Evolutionary conservation across 2,329 filamentous ascomycete species (phyloP), one percentile per base, ranked within the genome.

Genomic region (Xylaria sp.): DNA sequence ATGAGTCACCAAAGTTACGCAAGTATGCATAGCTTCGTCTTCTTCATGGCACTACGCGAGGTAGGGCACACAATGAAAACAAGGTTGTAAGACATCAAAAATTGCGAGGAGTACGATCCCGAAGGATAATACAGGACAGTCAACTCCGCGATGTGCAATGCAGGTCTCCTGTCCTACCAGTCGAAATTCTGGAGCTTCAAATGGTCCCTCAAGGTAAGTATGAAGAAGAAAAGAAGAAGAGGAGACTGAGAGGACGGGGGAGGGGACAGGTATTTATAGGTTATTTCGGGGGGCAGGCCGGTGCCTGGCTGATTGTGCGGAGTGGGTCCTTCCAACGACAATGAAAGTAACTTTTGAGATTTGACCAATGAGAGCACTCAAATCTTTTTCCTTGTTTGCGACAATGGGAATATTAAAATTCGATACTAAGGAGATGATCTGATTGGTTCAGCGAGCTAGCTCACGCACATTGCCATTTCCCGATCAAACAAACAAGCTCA

Each of bases 141-240:
- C 75, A 79, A 82, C 82, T 79, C 83, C 83, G 80, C 83, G 82
- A 76, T 83, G 83, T 86, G 83, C 83, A 83, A 85, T 85, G 83
- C 83, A 85, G 83, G 82, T 79, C 79, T 79, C 77, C 81, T 80
- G 74, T 74, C 76, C 80, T 84, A 80, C 77, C 73, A 72, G 65
- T 74, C 74, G 76, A 78, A 71, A 75, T 81, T 82, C 81, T 71
- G 85, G 83, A 85, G 77, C 83, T 75, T 76, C 77, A 75, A 71
- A 72, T 69, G 74, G 75, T 79, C 77, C 77, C 78, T 80, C 78
- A 85, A 85, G 82, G 82, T 84, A 85, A 85, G 83, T 85, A 85
- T 85, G 80, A 82, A 80, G 79, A 81, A 78, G 71, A 78, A 81
- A 79, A 75, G 76, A 75, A 74, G 71, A 77, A 78, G 72, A 69